Evolutionary conservation across 805 yeast genomes (phyloP), one percentile per base, ranked within the genome.

Genomic region (Lachancea quebecensis): DNA sequence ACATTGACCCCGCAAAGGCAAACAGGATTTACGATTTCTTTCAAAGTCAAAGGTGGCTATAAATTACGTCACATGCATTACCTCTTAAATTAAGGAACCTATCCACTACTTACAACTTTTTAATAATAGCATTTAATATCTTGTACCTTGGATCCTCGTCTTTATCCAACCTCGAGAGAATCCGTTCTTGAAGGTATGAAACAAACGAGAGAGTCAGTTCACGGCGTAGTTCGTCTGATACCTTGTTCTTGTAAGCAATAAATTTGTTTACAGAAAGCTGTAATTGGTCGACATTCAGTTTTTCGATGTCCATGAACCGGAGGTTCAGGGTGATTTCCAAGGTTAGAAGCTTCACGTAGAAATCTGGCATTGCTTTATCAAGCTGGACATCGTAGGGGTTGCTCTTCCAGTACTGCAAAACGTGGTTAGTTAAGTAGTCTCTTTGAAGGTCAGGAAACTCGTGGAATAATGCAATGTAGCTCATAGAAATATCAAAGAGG

Each of bases 11-110:
- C 12, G 75, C 78, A 52, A 93, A 91, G 63, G 87, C 95, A 2
- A 81, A 86, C 21, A 81, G 83, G 62, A 84, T 93, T 41, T 93
- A 85, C 65, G 98, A 93, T 59, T 93, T 93, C 60, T 93, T 93
- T 64, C 86, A 85, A 49, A 79, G 81, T 48, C 96, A 93, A 74
- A 85, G 87, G 47, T 93, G 99, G 99, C 62, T 79, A 39, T 69
- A 55, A 51, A 16, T 42, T 10, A 10, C 29, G 30, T 33, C 21
- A 38, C 17, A 15, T 15, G 34, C 41, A 38, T 15, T 17, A 29
- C 30, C 14, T 16, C 21, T 18, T n/a, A 36, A 12, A 9, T 10
- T 35, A 27, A 28, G 18, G 10, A 25, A 21, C 21, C 18, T 41
- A 38, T 37, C 18, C 35, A 35, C 32, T 39, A 45, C 18, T 42